phyloP scores from a whole-genome alignment of 768 basidiomycete genomes.

The Mycena haematopus region DNA sequence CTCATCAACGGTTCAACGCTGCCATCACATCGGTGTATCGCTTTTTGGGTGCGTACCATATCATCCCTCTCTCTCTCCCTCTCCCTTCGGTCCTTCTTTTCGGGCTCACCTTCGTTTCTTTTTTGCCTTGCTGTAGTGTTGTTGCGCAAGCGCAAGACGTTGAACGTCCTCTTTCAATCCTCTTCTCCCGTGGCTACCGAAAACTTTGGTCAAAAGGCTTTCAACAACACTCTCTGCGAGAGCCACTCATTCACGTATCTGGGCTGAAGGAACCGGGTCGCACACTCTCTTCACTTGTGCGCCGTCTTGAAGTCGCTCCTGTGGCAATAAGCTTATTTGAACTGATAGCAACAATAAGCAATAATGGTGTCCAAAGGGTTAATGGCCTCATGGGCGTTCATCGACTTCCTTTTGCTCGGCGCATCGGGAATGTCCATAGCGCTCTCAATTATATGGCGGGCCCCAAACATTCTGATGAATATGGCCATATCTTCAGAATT shows the following conservation, averaged over 20 bases:
- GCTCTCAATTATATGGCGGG: conserved; percentile 75
- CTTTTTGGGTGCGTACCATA: conserved; percentile 11
- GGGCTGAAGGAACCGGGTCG: conserved; percentile 28
- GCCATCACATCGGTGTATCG: conserved; percentile 17
- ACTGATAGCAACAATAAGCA: conserved; percentile 30
- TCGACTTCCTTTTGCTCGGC: conserved; percentile 74
- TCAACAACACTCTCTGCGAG: conserved; percentile 59
- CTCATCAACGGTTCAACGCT: background rate
- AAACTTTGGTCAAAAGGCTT: conserved; percentile 35
- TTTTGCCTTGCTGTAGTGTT: conserved; percentile 37
- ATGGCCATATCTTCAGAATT: conserved; percentile 66
- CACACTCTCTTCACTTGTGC: conserved; percentile 27
- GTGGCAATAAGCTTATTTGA: conserved; percentile 15
- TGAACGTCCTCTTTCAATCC: conserved; percentile 65
- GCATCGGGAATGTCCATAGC: conserved; percentile 70
- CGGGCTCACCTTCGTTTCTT: conserved; percentile 39
- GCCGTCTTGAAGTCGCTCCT: conserved; percentile 21
- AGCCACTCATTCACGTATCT: conserved; percentile 40
- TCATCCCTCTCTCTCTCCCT: conserved; percentile 31
- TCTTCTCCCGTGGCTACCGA: conserved; percentile 39
- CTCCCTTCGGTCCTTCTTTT: conserved; percentile 37
- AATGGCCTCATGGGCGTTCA: conserved; percentile 73
- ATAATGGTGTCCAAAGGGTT: conserved; percentile 77
- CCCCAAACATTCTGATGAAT: conserved; percentile 73
- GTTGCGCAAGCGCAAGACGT: conserved; percentile 66